Percentiles rank a stretch among this genome's conserved stretches.
Conservation (phyloP, 2,329 filamentous ascomycete genomes). For the Colletotrichum zoysiae region DNA sequence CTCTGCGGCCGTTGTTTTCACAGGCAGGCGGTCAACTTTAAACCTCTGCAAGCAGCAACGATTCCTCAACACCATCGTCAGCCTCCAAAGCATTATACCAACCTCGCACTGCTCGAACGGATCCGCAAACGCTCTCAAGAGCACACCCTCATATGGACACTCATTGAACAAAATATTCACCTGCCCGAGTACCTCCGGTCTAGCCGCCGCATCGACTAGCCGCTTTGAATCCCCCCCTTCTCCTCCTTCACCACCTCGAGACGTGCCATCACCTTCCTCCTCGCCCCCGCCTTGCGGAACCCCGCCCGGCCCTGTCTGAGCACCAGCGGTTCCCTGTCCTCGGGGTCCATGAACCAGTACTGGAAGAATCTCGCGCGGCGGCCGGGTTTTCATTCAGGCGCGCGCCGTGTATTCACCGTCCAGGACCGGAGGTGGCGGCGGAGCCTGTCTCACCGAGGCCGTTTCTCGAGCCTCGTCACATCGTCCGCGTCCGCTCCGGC, state of each 20-base stretch:
- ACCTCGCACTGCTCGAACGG: conserved; percentile 3
- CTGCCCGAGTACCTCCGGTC: neutral
- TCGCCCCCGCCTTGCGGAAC: conserved; percentile 53
- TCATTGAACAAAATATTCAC: conserved; percentile 1
- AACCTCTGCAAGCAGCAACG: neutral
- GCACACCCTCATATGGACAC: neutral
- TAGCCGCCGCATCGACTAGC: neutral
- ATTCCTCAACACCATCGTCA: neutral
- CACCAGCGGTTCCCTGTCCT: conserved; percentile 51
- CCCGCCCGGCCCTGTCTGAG: conserved; percentile 53
- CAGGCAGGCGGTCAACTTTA: conserved; percentile 5
- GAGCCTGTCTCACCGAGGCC: conserved; percentile 58
- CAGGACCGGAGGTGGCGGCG: conserved; percentile 57
- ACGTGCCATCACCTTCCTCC: conserved; percentile 38
- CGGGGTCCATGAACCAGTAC: conserved; percentile 54
- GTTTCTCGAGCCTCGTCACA: conserved; percentile 57
- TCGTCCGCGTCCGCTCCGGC: conserved; percentile 60
- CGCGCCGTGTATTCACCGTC: conserved; percentile 58
- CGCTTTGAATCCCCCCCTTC: neutral
- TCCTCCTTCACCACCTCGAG: no score
- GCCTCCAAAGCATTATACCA: neutral
- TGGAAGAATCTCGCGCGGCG: conserved; percentile 52
- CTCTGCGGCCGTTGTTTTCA: neutral
- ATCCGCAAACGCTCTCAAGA: neutral
- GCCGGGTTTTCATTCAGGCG: conserved; percentile 57